phyloP scores from a whole-genome alignment of 768 basidiomycete genomes.

The Mycena rosella region DNA sequence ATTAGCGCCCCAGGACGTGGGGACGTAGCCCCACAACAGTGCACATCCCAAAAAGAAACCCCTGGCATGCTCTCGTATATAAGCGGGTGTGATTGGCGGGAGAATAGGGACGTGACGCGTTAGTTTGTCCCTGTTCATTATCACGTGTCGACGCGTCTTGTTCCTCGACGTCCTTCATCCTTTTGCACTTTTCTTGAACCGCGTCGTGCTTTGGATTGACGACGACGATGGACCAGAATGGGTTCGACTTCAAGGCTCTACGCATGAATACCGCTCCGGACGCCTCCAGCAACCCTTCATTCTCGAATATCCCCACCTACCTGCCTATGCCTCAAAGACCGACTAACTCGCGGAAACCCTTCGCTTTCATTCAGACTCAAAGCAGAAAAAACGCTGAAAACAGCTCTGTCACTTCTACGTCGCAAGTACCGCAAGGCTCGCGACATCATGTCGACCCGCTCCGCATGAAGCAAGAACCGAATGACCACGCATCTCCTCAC shows the following conservation, averaged over 20 bases:
- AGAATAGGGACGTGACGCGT: too few species aligned
- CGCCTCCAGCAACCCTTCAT: conserved; percentile 28
- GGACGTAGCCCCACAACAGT: too few species aligned
- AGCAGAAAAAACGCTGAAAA: conserved; percentile 36
- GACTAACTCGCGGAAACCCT: conserved; percentile 30
- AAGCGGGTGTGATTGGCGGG: too few species aligned
- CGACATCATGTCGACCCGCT: conserved; percentile 22
- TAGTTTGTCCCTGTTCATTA: neutral
- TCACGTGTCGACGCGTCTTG: conserved; percentile 13
- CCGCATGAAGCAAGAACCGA: conserved; percentile 36
- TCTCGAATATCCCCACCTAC: conserved; percentile 8
- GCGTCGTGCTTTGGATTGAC: conserved; percentile 24
- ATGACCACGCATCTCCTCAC: conserved; percentile 20
- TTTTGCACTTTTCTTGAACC: conserved; percentile 20
- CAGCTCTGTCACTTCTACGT: conserved; percentile 3
- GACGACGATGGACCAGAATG: conserved; percentile 32
- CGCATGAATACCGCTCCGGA: conserved; percentile 26
- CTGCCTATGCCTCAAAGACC: conserved; percentile 13
- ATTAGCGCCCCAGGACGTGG: too few species aligned
- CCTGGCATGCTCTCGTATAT: too few species aligned
- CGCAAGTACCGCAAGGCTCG: conserved; percentile 14
- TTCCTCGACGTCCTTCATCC: neutral
- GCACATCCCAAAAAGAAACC: too few species aligned
- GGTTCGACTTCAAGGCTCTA: conserved; percentile 37
- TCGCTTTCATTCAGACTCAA: conserved; percentile 35